These are phyloP conservation scores for Herpetospermum pedunculosum DNA, from an alignment of 306 rosid species.

Conservation along the genomic window DNA sequence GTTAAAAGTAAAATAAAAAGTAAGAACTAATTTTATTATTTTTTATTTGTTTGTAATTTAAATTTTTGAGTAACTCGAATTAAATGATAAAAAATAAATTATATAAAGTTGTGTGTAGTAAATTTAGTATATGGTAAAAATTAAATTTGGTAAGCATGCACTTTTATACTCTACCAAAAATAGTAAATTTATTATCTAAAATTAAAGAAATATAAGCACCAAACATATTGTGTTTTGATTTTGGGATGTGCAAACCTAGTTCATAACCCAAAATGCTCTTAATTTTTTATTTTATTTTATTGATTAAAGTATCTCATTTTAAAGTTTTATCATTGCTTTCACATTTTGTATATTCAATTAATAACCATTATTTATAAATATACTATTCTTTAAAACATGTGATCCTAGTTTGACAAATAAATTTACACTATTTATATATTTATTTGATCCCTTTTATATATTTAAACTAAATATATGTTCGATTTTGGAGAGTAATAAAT, in stretches of 20 bases:
- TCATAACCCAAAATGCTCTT: neutral
- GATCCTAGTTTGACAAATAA: neutral
- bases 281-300: too few species aligned
- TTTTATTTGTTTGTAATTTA: too few species aligned
- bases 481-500: neutral
- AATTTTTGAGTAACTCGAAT: too few species aligned
- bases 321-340: slow-evolving; percentile 7
- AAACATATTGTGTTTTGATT: neutral
- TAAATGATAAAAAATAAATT: too few species aligned
- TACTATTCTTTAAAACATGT: neutral
- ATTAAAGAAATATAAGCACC: too few species aligned
- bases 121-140: too few species aligned
- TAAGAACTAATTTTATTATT: too few species aligned
- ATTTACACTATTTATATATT: neutral
- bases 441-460: neutral
- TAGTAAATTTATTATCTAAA: too few species aligned
- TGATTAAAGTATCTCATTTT: neutral
- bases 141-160: neutral
- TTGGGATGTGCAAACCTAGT: neutral
- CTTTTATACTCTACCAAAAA: too few species aligned
- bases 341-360: neutral
- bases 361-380: neutral
- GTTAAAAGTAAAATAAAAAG: too few species aligned
- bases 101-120: too few species aligned
- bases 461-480: neutral